Evolutionary conservation across 2,329 filamentous ascomycete species (phyloP), one percentile per base, ranked within the genome.

Genomic region (Thelonectria discophora): DNA sequence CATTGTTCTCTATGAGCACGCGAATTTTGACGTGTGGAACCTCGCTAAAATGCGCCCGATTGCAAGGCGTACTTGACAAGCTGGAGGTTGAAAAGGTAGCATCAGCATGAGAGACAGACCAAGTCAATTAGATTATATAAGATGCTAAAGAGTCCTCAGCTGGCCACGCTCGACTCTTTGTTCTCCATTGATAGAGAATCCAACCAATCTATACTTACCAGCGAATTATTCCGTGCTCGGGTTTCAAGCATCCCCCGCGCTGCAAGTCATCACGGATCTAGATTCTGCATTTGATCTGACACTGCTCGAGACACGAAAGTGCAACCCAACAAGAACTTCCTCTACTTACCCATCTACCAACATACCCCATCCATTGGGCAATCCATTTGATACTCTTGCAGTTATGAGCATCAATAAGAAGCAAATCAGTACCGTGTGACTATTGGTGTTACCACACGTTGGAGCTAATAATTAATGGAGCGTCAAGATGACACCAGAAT

Each of bases 1-100:
- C 37, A 40, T 40, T 15, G 37, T 40, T 17, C 15, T 81, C 56
- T 37, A 15, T 37, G 17, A 42, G 6, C 11, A 11, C 37, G 13
- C 12, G 4, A 40, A 5, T n/a, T 17, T 42, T 20, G 39, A 13
- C 27, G 34, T 37, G 39, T 42, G 39, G 39, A 42, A 42, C 39
- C 39, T 20, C n/a, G 39, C 39, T 42, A 42, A 42, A 42, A 20
- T 42, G n/a, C 39, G 39, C 39, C 39, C 39, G 39, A 42, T 17
- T 42, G 39, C n/a, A 42, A 42, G 39, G 39, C 39, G 39, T 17
- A 42, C n/a, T 10, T 42, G 39, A 42, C 39, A 42, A 42, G n/a
- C 17, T 42, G 17, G 39, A 11, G 1, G 39, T 42, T 42, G 39
- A 42, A 7, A 42, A 42, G n/a, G n/a, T 10, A 18, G 9, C 9